Conservation (phyloP, 2,329 filamentous ascomycete genomes). For the Teratosphaeriaceae sp. region DNA sequence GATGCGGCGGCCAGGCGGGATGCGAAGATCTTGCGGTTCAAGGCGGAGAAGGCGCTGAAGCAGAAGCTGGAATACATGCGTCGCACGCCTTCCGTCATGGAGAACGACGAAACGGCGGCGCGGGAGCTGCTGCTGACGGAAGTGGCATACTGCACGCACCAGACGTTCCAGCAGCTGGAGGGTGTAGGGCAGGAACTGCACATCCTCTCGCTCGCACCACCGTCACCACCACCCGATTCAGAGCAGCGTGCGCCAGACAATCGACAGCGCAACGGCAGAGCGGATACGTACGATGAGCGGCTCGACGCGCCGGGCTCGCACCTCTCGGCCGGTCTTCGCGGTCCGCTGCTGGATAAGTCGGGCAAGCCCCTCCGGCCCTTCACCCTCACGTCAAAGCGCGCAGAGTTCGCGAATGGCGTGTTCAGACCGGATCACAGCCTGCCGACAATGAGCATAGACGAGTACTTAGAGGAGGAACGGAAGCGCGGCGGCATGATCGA, state of each 20-base stretch:
- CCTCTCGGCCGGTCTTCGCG: constrained; percentile 43
- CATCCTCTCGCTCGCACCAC: constrained; percentile 69
- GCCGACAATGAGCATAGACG: constrained; percentile 96
- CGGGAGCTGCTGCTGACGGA: constrained; percentile 73
- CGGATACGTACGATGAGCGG: constrained; percentile 61
- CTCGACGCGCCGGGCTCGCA: constrained; percentile 60
- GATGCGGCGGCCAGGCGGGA: constrained; percentile 67
- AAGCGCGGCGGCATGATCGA: constrained; percentile 82
- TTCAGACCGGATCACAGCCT: constrained; percentile 89
- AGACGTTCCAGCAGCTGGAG: constrained; percentile 82
- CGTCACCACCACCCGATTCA: constrained; percentile 36
- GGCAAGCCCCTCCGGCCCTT: constrained; percentile 90
- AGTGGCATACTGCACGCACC: constrained; percentile 65
- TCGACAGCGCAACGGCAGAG: constrained; percentile 40
- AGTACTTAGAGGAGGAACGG: constrained; percentile 90
- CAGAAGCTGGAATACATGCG: constrained; percentile 67
- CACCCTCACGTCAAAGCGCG: constrained; percentile 65
- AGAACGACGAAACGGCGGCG: constrained; percentile 78
- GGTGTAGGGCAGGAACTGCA: constrained; percentile 76
- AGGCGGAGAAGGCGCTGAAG: constrained; percentile 78
- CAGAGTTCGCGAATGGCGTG: constrained; percentile 70
- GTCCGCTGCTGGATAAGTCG: constrained; percentile 65
- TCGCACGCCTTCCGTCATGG: constrained; percentile 52
- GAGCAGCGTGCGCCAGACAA: constrained; percentile 34
- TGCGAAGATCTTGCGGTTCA: constrained; percentile 79